A percentile compares a stretch with the other conserved stretches of the same genome.
phyloP scores from a whole-genome alignment of 2,329 filamentous ascomycete species.

The Fusarium falciforme region DNA sequence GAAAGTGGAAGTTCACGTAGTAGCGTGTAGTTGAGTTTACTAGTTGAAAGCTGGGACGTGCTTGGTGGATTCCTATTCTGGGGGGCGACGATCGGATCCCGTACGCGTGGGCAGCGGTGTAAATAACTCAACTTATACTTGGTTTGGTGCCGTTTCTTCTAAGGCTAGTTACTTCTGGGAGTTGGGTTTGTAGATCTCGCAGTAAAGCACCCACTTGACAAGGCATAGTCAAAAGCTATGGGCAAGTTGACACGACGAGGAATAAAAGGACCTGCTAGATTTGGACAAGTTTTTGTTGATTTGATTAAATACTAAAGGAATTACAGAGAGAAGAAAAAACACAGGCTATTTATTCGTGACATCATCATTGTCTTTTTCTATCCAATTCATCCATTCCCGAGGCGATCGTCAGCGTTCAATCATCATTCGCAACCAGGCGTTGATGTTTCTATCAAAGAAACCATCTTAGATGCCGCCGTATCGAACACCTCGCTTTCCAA shows the following conservation, averaged over 20 bases:
- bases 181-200: not conserved
- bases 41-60: not conserved
- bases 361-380: conserved; percentile 29
- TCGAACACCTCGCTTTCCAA: conserved; percentile 72
- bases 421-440: conserved; percentile 12
- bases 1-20: not conserved
- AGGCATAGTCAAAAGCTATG: not conserved
- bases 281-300: conserved; percentile 5
- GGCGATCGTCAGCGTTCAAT: conserved; percentile 19
- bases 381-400: conserved; percentile 25
- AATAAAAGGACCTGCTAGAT: not conserved
- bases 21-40: not conserved
- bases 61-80: not conserved
- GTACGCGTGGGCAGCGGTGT: not conserved
- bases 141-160: not conserved
- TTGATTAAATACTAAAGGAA: conserved; percentile 29
- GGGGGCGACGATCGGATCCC: not conserved
- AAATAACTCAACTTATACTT: not conserved
- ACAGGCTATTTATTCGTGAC: conserved; percentile 8
- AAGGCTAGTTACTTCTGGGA: not conserved
- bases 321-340: conserved; percentile 11
- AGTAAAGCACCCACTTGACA: not conserved
- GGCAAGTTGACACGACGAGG: not conserved
- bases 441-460: not conserved
- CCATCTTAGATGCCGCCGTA: conserved; percentile 56